Base-by-base conservation (phyloP, 2,329 filamentous ascomycete species). In the Fusarium virguliforme region DNA sequence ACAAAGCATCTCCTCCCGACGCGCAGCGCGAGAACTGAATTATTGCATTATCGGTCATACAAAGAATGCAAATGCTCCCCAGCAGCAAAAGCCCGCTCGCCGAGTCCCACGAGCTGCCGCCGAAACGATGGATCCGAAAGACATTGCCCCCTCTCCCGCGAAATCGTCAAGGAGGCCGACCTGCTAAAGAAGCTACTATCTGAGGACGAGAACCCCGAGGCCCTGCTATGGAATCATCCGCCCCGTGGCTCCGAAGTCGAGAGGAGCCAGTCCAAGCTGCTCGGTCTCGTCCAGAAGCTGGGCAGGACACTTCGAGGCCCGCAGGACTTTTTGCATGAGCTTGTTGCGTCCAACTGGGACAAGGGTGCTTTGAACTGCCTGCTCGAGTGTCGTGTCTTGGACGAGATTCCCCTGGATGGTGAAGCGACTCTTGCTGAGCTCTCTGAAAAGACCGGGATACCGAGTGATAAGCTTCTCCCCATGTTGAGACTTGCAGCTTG, bases 301-400 rank as follows among this genome's bases (percentile, higher is more conserved):
- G 38, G 58, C 18, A 56, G 64, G 22, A 38, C 46, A 9, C 28
- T 74, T 1, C 34, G 41, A 22, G 60, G 62, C 7, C 63, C 67
- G 8, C 43, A 53, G 5, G 61, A 71, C 28, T 67, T 81, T 76
- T 18, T 81, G 74, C 35, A 78, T 75, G n/a, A 88, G 76, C 54
- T 80, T 72, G 74, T 87, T 72, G 87, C 85, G 15, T 81, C 65
- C 28, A 74, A 74, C 38, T 74, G 71, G 71, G 71, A 74, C 40
- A 66, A 64, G 35, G 69, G 69, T 3, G 69, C 67, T 6, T 8
- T 74, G 18, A 72, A 72, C 38, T 58, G 60, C 34, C 62, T 74
- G 4, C 64, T 74, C 6, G 64, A 74, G 15, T 62, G 65, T 8
- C 51, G 58, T 18, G 56, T 72, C 4, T 53, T 74, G 5, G 65